phyloP scores from a whole-genome alignment of 305 asterid species.

The Lippia alba region DNA sequence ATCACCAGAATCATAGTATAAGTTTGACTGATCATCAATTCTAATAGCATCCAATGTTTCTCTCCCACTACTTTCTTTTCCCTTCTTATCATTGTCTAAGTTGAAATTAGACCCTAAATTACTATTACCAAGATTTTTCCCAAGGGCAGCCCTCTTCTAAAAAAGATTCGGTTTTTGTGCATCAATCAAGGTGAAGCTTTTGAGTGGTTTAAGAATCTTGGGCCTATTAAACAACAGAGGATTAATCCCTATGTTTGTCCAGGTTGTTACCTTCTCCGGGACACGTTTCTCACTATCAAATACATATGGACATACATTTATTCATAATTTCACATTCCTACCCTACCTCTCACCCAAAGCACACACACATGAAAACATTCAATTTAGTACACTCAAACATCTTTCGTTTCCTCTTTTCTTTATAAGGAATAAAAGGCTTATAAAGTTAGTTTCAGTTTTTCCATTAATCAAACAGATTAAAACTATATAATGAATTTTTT shows the following conservation, averaged over 20 bases:
- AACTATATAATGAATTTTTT: too few relatives aligned
- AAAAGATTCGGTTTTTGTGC: conserved; percentile 80
- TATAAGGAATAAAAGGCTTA: too few relatives aligned
- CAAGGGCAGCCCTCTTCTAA: conserved; percentile 86
- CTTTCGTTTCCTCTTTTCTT: too few relatives aligned
- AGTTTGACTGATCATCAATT: conserved; percentile 61
- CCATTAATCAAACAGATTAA: too few relatives aligned
- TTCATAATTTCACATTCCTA: too few relatives aligned
- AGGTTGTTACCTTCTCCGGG: conserved; percentile 19
- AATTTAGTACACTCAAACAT: too few relatives aligned
- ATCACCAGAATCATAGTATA: conserved; percentile 84
- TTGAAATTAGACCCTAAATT: conserved; percentile 49
- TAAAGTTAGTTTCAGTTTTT: too few relatives aligned
- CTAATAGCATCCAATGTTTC: conserved; percentile 70
- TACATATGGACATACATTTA: too few relatives aligned
- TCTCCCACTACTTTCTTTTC: conserved; percentile 56
- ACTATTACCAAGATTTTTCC: conserved; percentile 57
- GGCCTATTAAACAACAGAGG: conserved; percentile 55
- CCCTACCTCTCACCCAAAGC: too few relatives aligned
- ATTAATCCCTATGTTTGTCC: conserved; percentile 38
- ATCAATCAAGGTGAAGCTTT: conserved; percentile 61
- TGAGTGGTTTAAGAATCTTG: conserved; percentile 76
- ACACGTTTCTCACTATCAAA: too few relatives aligned
- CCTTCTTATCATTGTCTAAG: conserved; percentile 48
- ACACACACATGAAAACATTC: too few relatives aligned